Evolutionary conservation across 2,329 filamentous ascomycete species (phyloP), one percentile per base, ranked within the genome.

Genomic region (Monascus ruber): DNA sequence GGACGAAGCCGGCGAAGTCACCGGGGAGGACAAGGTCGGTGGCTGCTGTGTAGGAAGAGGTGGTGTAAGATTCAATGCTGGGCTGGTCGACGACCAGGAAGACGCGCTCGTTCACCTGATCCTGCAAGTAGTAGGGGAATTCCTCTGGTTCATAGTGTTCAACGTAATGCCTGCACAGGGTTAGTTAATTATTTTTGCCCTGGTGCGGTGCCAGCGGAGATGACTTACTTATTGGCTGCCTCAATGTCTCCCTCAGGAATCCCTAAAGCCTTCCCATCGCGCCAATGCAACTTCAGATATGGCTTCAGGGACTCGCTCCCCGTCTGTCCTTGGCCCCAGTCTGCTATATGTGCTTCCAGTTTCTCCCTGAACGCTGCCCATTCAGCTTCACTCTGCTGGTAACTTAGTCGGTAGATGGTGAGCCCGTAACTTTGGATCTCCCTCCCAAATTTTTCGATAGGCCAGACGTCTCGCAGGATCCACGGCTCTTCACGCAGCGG

Each of bases 261-360:
- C 2, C 45, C 48, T 3, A 53, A 24, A 7, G 40, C 44, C 6
- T 44, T 44, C 6, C 52, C 49, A 37, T 56, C 51, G 4, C 50
- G 32, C 54, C 54, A 57, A 6, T 48, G 44, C 2, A 58, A 34
- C n/a, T 51, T 49, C 8, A 56, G 26, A 26, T 44, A 24, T 4
- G 39, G 35, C 29, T 52, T 53, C 39, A 57, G 37, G 1, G 41
- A 33, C 25, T 42, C 44, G 4, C 40, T 42, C 5, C 51, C 49
- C 6, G 42, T 40, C 7, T 48, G 44, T 2, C 48, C 50, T 4
- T 37, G 39, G 2, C 54, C 53, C 54, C 54, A 58, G 17, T 48
- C 40, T 0, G 47, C 42, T 1, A 53, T 36, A 40, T 56, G 49
- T 0, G 38, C 38, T 17, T 57, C 47, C 2, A 58, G 6, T 26